Evolutionary conservation across 805 yeast species (phyloP), one percentile per base, ranked within the genome.

Genomic region (Henningerozyma blattae): DNA sequence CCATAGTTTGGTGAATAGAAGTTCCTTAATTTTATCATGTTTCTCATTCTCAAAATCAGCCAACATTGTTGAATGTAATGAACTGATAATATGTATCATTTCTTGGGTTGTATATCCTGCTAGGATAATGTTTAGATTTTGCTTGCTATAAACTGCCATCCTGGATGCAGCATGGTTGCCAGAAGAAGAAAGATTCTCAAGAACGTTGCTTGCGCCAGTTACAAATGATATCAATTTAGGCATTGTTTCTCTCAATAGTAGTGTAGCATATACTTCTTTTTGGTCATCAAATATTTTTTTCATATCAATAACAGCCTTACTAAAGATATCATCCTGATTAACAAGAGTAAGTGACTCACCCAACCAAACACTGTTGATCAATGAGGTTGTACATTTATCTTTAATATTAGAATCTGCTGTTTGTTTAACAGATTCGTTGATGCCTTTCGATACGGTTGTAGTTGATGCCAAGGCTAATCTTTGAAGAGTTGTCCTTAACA

Each of bases 191-290:
- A 30, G 20, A 9, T 33, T 39, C 26, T 41, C 43, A 3, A 62
- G 52, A 10, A 75, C 51, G 2, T 69, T 65, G 37, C 77, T 79
- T 28, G 76, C 71, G 24, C 77, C 82, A 27, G 67, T 65, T 2
- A 85, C 70, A 50, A 82, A 78, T 18, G 71, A 74, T 13, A 72
- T 59, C 32, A 86, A 46, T 46, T 78, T 79, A 0, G 91, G 89
- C 46, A 85, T 64, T 17, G 74, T 64, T 30, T 75, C 64, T 35
- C 61, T 55, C 28, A 75, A 50, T 13, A 77, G 54, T n/a, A 45
- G 46, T n/a, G 50, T 52, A 10, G 75, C 65, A 51, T 74, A 78
- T 1, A 40, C 36, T 36, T 52, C 69, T 60, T 42, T 56, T 34
- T 46, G 59, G 16, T 31, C 42, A 36, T 41, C 57, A 40, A 54